Percentiles rank a stretch among this genome's conserved stretches.
These are phyloP conservation scores for Cyberlindnera mississippiensis DNA, from an alignment of 805 yeast genomes.

Conservation along the genomic window DNA sequence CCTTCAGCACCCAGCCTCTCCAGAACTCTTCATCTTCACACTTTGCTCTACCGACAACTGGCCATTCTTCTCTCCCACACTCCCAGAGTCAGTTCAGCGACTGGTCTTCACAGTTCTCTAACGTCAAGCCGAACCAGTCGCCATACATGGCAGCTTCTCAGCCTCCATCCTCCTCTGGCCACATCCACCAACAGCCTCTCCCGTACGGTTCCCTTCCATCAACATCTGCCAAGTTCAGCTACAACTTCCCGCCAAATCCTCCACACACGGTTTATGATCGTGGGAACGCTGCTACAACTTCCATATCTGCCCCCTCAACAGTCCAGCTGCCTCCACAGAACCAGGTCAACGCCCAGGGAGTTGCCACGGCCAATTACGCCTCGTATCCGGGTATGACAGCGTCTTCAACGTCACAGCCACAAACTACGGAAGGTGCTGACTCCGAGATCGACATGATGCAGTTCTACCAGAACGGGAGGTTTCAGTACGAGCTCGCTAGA, in stretches of 20 bases:
- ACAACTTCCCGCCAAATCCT: neutral
- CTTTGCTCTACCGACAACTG: neutral
- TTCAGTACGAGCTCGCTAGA: constrained; percentile 21
- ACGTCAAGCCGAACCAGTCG: neutral
- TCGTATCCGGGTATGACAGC: neutral
- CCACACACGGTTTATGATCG: constrained; percentile 3
- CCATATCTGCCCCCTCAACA: constrained; percentile 1
- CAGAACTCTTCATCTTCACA: neutral
- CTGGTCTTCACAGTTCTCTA: constrained; percentile 3
- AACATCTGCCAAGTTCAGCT: neutral
- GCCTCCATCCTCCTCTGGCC: too few relatives aligned
- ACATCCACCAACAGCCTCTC: neutral
- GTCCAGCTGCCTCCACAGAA: neutral
- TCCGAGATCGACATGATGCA: constrained; percentile 11
- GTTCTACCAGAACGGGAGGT: constrained; percentile 20
- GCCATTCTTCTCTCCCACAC: neutral
- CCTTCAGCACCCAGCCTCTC: constrained; percentile 3
- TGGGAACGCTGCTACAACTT: neutral
- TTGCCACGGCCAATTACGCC: neutral
- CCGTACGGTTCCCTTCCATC: neutral
- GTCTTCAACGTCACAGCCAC: neutral
- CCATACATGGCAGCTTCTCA: constrained; percentile 2
- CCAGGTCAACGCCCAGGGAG: neutral
- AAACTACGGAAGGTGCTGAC: too few relatives aligned
- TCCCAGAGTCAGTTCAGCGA: constrained; percentile 1